phyloP scores from a whole-genome alignment of 495 filamentous ascomycete genomes.

The Sordaria brevicollis region DNA sequence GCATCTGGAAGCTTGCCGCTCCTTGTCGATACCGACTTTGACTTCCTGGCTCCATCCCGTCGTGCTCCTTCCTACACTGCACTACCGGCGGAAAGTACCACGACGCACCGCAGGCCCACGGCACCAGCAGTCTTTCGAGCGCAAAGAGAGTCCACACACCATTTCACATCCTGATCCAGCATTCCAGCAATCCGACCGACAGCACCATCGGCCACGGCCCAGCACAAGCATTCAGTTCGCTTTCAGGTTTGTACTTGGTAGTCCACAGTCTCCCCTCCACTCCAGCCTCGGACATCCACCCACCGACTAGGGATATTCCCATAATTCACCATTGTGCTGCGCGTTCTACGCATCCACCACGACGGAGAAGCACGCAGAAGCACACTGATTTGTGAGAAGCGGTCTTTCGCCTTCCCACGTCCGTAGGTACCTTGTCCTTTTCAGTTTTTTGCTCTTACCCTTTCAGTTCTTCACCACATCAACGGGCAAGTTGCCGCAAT shows the following conservation, averaged over 20 bases:
- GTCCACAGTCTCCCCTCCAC: too few species aligned
- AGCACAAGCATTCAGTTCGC: neutral
- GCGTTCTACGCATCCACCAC: neutral
- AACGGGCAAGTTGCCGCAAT: too few species aligned
- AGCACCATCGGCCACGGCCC: neutral
- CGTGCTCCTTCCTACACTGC: neutral
- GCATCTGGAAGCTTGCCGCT: neutral
- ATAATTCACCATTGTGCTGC: neutral
- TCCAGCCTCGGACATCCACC: neutral
- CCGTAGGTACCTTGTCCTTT: neutral
- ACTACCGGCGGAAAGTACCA: neutral
- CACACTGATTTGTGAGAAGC: neutral
- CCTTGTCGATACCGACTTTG: neutral
- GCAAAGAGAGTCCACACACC: neutral
- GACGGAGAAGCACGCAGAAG: neutral
- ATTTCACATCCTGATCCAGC: neutral
- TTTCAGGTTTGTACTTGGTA: too few species aligned
- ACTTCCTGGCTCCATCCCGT: neutral
- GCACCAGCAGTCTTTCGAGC: neutral
- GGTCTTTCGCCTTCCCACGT: neutral
- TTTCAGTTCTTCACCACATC: neutral
- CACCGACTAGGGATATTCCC: neutral
- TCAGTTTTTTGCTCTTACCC: neutral
- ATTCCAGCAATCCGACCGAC: neutral
- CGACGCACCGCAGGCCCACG: neutral